These are phyloP conservation scores for Circinella minor DNA, from an alignment of 371 early-diverging fungal species.

Conservation along the genomic window DNA sequence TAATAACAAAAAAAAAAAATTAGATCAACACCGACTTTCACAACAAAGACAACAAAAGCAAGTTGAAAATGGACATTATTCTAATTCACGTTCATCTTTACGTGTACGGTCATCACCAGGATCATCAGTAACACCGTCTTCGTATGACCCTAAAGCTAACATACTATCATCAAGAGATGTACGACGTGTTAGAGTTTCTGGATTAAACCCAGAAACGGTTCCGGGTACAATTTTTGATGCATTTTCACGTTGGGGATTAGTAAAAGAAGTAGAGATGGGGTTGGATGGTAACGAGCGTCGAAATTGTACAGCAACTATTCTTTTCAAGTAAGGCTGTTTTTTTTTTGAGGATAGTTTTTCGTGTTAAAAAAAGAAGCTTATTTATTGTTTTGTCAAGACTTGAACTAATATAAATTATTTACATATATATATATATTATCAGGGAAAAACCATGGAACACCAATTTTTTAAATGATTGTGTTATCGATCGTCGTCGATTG, in stretches of 20 bases:
- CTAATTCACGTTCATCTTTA: too few relatives aligned
- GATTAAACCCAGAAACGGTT: slow-evolving; percentile 21
- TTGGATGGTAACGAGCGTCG: slow-evolving; percentile 21
- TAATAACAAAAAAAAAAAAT: too few relatives aligned
- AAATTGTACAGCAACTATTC: slow-evolving; percentile 22
- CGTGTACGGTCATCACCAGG: too few relatives aligned
- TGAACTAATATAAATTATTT: too few relatives aligned
- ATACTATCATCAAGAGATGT: background rate
- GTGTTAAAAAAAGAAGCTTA: background rate
- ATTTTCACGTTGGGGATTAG: slow-evolving; percentile 24
- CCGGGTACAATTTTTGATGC: slow-evolving; percentile 20
- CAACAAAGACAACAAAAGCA: too few relatives aligned
- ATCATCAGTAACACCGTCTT: too few relatives aligned
- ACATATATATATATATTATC: background rate
- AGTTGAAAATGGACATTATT: too few relatives aligned
- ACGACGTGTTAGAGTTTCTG: slow-evolving; percentile 16
- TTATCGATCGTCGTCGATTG: slow-evolving; percentile 23
- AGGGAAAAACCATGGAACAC: slow-evolving; percentile 12
- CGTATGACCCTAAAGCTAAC: background rate
- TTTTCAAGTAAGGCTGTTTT: slow-evolving; percentile 21
- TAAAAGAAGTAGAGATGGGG: slow-evolving; percentile 22
- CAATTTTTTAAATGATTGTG: slow-evolving; percentile 12
- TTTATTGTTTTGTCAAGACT: too few relatives aligned
- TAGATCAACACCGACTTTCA: too few relatives aligned
- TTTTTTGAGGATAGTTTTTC: background rate